Evolutionary conservation across 225 moss, liverwort and hornwort genomes (phyloP).

Genomic region (Polytrichum commune): DNA sequence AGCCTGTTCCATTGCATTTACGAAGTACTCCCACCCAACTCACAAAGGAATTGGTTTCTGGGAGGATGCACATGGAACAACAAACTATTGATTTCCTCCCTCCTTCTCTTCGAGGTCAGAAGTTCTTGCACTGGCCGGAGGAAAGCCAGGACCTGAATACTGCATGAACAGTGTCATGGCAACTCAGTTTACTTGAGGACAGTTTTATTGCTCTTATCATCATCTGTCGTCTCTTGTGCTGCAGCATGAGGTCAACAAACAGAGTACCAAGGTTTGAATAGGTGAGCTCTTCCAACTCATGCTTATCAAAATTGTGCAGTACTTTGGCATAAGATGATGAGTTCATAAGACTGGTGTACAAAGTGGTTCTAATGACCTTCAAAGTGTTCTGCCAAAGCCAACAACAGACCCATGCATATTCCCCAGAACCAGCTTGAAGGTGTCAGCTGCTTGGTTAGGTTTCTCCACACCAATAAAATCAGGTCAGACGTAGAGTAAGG

Average conservation of each 20-base stretch:
- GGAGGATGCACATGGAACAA: conserved; percentile 54
- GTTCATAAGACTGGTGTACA: not conserved
- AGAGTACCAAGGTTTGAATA: not conserved
- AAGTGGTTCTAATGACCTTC: not conserved
- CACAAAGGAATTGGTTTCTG: conserved; percentile 81
- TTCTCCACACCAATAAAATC: not conserved
- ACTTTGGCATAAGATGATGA: not conserved
- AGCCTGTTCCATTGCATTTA: conserved; percentile 81
- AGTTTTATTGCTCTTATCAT: too few relatives aligned
- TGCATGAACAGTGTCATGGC: too few relatives aligned
- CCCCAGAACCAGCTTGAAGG: not conserved
- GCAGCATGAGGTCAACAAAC: not conserved
- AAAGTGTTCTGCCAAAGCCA: not conserved
- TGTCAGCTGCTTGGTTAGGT: not conserved
- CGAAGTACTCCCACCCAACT: conserved; percentile 74
- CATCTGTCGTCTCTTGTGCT: too few relatives aligned
- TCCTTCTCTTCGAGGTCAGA: conserved; percentile 69
- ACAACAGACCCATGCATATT: not conserved
- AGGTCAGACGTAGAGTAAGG: not conserved
- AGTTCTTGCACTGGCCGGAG: conserved; percentile 61
- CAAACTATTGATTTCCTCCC: conserved; percentile 69
- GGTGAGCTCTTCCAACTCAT: not conserved
- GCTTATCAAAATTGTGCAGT: not conserved
- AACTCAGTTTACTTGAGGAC: too few relatives aligned
- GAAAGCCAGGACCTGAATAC: not conserved